Percentiles rank a stretch among this genome's conserved stretches.
Conservation (phyloP, 768 basidiomycete species). For the Suillus americanus region DNA sequence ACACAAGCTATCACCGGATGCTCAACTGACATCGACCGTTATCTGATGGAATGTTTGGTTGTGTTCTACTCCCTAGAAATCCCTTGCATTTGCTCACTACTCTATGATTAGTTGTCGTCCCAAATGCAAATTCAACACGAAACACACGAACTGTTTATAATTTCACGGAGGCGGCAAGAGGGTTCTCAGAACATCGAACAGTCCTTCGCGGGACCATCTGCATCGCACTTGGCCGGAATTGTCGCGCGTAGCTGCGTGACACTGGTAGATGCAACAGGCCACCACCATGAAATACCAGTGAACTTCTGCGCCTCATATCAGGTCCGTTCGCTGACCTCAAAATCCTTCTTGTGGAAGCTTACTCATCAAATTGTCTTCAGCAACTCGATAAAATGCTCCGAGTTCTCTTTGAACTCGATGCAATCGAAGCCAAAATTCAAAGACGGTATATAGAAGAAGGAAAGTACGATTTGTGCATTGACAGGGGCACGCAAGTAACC, state of each 20-base stretch:
- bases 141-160: not conserved
- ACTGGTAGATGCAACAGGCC: not conserved
- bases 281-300: slow-evolving; percentile 22
- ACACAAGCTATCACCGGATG: not conserved
- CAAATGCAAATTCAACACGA: not conserved
- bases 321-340: slow-evolving; percentile 5
- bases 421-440: slow-evolving; percentile 16
- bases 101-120: not conserved
- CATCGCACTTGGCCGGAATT: not conserved
- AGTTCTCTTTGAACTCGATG: slow-evolving; percentile 17
- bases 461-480: slow-evolving; percentile 25
- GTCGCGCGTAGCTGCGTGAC: not conserved
- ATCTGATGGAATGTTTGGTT: not conserved
- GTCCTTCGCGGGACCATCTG: not conserved
- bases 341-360: not conserved
- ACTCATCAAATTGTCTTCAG: slow-evolving; percentile 3
- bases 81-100: not conserved
- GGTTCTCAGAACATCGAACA: slow-evolving; percentile 1
- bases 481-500: slow-evolving; percentile 20
- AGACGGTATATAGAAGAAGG: slow-evolving; percentile 17
- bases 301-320: slow-evolving; percentile 25
- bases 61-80: not conserved
- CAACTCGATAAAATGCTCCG: slow-evolving; percentile 22
- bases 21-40: not conserved
- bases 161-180: not conserved